Evolutionary conservation across 1,284 basidiomycete species (phyloP).

Genomic region (Papiliotrema nemorosa): DNA sequence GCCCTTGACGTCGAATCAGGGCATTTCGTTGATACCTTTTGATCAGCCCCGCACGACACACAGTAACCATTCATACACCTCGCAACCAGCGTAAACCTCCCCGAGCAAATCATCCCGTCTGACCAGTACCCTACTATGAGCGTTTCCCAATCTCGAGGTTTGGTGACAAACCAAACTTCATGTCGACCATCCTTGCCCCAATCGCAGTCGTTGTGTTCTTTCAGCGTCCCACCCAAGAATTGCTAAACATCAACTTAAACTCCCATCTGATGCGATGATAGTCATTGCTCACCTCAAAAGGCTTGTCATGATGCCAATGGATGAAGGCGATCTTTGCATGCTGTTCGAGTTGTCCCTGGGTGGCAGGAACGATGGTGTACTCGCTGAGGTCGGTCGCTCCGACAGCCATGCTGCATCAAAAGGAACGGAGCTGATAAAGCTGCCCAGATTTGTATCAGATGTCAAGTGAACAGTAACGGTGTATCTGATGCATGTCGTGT

Average conservation of each 20-base stretch:
- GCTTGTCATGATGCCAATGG: conserved; percentile 13
- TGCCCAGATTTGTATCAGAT: no score
- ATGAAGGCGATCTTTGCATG: conserved; percentile 11
- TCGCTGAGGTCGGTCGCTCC: conserved; percentile 10
- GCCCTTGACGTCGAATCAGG: conserved; percentile 18
- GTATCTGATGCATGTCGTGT: not conserved
- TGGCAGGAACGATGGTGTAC: conserved; percentile 21
- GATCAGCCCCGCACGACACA: not conserved
- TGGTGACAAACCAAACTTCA: not conserved
- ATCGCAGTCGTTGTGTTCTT: conserved; percentile 5
- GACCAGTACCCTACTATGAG: conserved; percentile 9
- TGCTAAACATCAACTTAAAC: conserved; percentile 1
- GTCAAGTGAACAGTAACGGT: no score
- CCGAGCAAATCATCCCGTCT: conserved; percentile 9
- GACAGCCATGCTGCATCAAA: no score
- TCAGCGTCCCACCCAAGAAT: not conserved
- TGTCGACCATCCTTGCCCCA: conserved; percentile 13
- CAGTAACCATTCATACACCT: conserved; percentile 20
- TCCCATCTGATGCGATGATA: not conserved
- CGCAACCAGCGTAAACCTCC: conserved; percentile 11
- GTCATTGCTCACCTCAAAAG: conserved; percentile 16
- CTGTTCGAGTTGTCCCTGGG: conserved; percentile 14
- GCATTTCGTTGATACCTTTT: conserved; percentile 22
- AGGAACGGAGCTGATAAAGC: no score
- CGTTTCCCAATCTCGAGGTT: not conserved